Evolutionary conservation across 305 asterid genomes (phyloP).

Genomic region (Caryopteris hybrid): DNA sequence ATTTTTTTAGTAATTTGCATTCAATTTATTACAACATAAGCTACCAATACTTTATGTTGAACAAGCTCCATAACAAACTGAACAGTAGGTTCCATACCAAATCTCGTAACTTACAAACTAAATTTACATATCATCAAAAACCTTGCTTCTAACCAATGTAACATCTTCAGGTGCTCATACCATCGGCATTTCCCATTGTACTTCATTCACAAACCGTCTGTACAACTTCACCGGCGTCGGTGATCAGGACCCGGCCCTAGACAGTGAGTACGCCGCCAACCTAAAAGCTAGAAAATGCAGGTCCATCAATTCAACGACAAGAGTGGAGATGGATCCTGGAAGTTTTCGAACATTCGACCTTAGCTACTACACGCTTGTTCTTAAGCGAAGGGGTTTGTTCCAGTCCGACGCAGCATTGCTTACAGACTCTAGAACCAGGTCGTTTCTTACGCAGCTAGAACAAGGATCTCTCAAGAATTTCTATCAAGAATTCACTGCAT

Average conservation of each 20-base stretch:
- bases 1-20: no score
- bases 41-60: no score
- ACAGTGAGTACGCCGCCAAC: constrained; percentile 63
- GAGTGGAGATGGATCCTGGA: constrained; percentile 80
- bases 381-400: constrained; percentile 66
- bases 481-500: constrained; percentile 39
- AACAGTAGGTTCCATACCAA: no score
- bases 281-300: constrained; percentile 53
- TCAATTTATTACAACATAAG: no score
- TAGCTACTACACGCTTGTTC: constrained; percentile 47
- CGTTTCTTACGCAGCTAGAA: constrained; percentile 36
- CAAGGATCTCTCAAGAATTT: constrained; percentile 39
- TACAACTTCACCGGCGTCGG: constrained; percentile 53
- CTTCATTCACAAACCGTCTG: constrained; percentile 35
- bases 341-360: constrained; percentile 63
- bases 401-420: constrained; percentile 62
- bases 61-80: no score
- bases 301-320: constrained; percentile 33
- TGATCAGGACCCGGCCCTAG: constrained; percentile 49
- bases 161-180: constrained; percentile 56
- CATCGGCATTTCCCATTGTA: constrained; percentile 42
- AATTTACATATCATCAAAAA: no score
- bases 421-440: constrained; percentile 37
- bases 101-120: no score
- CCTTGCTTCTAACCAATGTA: no score